Base-by-base conservation (phyloP, 2,329 filamentous ascomycete genomes). In the Rasamsonia emersonii region DNA sequence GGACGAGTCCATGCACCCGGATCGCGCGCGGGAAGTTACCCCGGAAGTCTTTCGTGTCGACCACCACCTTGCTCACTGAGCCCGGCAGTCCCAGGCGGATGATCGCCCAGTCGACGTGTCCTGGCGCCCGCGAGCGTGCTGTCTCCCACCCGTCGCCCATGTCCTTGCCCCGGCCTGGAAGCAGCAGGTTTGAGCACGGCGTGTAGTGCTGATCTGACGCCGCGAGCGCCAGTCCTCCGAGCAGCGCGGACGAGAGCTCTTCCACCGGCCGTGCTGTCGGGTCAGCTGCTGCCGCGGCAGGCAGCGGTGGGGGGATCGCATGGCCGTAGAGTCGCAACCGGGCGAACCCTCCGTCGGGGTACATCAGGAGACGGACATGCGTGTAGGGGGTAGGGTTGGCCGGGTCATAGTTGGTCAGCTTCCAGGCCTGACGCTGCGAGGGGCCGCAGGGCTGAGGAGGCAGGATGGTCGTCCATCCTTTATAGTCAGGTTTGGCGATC, bases 71-170 rank as follows among this genome's bases (percentile, higher is more conserved):
- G 10, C 48, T 45, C 8, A 62, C 54, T 3, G 47, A 50, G 2
- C 58, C 61, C n/a, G 51, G 47, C 11, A 64, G 33, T 6, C 61
- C 61, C 16, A 64, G 46, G 35, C 51, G 51, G 32, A 60, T 38
- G 34, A 63, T 56, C 0, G 52, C 59, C 61, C 61, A 63, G 44
- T 64, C 61, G 6, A 56, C 53, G 38, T 64, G 59, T 10, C 54
- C 56, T n/a, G 49, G 46, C 2, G 41, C 46, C 11, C 61, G 51
- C 21, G 56, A 60, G 14, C 61, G 50, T 7, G 56, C 53, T 4
- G 61, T 64, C 40, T 64, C 61, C 61, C 61, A 64, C 1, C 61
- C 61, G 39, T 64, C 61, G 8, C 61, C 59, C 61, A 64, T 64
- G 32, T 64, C 53, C 43, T 58, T 54, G 6, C 61, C 61, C 6